Evolutionary conservation across 768 basidiomycete species (phyloP), one percentile per base, ranked within the genome.

Genomic region (Favolaschia claudopus): DNA sequence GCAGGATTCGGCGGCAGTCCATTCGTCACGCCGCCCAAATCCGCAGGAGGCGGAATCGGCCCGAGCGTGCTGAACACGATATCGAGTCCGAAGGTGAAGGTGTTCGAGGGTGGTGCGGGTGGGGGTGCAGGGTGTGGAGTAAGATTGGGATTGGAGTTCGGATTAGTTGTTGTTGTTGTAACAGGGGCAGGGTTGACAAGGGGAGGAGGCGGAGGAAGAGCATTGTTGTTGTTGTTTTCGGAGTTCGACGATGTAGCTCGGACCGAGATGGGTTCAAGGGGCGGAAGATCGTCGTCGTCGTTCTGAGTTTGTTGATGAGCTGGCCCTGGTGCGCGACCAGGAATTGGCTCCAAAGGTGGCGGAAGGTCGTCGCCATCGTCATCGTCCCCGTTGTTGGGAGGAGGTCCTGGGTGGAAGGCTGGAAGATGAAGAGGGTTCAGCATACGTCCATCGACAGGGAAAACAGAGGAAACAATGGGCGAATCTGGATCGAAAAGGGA

Each of bases 331-430:
- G 20, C 13, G 3, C 37, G 43, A 12, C 51, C 51, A 4, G 59
- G 52, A n/a, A 60, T 48, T 17, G 59, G 52, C 42, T 61, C 60
- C 1, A 61, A 25, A 8, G 60, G 60, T 17, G 60, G 60, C 22
- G 48, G 33, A 32, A 29, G 37, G 24, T 57, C 55, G 22, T 62
- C 53, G 10, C 32, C 42, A 7, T 43, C 54, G 1, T 52, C 60
- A 19, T 54, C 45, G 19, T 29, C 50, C 27, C 28, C 45, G n/a
- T 36, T 5, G 24, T 17, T 39, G 33, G 17, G 7, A 27, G 24
- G 13, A 38, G 14, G 17, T n/a, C 19, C 38, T 53, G 28, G 42
- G 37, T 32, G 32, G 28, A 37, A 22, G 14, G 10, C 17, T 17
- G 9, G 13, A 19, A 31, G 40, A n/a, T n/a, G n/a, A n/a, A n/a